Evolutionary conservation across 352 stramenopile species (phyloP).

Genomic region (Sclerospora graminicola): DNA sequence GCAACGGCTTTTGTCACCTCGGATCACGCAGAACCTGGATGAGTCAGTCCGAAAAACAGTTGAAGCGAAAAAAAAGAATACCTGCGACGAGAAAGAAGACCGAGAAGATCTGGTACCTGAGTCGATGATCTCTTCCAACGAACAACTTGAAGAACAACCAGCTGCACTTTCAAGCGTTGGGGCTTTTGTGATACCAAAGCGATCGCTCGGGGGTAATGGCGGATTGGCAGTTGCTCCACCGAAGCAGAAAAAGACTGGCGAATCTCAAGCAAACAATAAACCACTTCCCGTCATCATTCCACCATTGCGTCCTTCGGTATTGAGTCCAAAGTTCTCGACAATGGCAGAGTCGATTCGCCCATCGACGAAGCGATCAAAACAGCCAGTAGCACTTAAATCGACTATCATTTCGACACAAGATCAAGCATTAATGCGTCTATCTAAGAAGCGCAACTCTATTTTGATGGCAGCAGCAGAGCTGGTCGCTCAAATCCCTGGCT

Average conservation of each 20-base stretch:
- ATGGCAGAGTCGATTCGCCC: neutral
- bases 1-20: neutral
- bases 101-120: constrained; percentile 3
- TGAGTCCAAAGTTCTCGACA: constrained; percentile 2
- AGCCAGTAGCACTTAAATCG: constrained; percentile 27
- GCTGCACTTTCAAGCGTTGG: neutral
- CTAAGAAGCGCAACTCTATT: constrained; percentile 50
- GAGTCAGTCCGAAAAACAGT: too few species aligned
- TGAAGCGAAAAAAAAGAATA: too few species aligned
- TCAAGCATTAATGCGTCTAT: constrained; percentile 35
- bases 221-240: neutral
- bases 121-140: constrained; percentile 11
- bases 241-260: neutral
- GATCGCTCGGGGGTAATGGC: constrained; percentile 6
- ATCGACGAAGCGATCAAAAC: constrained; percentile 30
- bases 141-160: neutral
- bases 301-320: constrained; percentile 3
- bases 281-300: neutral
- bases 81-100: neutral
- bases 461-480: constrained; percentile 19
- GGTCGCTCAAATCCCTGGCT: constrained; percentile 1
- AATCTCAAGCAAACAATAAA: neutral
- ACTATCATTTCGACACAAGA: constrained; percentile 21
- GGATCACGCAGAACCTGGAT: neutral
- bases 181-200: constrained; percentile 25